A percentile compares a stretch with the other conserved stretches of the same genome.
Conservation (phyloP, 2,329 filamentous ascomycete genomes). For the Fusarium equiseti region DNA sequence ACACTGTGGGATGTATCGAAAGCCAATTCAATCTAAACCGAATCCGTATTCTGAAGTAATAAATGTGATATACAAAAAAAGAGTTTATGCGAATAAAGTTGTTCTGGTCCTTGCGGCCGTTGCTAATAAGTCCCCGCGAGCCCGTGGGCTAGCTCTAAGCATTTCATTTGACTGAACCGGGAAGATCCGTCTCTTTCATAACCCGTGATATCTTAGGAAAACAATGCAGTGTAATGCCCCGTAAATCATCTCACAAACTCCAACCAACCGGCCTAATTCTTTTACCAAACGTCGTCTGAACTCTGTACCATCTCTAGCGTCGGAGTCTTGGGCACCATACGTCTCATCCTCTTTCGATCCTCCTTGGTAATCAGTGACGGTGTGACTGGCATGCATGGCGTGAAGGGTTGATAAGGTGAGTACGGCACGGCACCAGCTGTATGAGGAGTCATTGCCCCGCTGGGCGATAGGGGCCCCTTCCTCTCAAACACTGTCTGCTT, state of each 20-base stretch:
- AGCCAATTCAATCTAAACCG: constrained; percentile 1
- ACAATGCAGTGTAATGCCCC: constrained; percentile 27
- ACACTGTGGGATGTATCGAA: constrained; percentile 2
- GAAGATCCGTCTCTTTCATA: constrained; percentile 28
- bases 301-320: constrained; percentile 71
- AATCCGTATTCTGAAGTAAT: constrained; percentile 4
- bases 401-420: constrained; percentile 83
- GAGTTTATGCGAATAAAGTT: constrained; percentile 27
- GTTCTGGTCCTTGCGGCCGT: constrained; percentile 21
- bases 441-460: constrained; percentile 71
- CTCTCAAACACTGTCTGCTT: constrained; percentile 76
- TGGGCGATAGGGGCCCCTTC: constrained; percentile 65
- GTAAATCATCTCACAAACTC: constrained; percentile 13
- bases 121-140: constrained; percentile 22
- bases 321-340: constrained; percentile 72
- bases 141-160: constrained; percentile 23
- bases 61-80: constrained; percentile 32
- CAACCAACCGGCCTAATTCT: neutral
- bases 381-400: constrained; percentile 80
- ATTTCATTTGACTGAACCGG: constrained; percentile 14
- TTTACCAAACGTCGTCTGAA: constrained; percentile 74
- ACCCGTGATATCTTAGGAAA: constrained; percentile 45
- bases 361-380: constrained; percentile 78
- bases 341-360: constrained; percentile 77
- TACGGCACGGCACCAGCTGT: constrained; percentile 75